phyloP scores from a whole-genome alignment of 768 basidiomycete genomes.

The Suillus clintonianus region DNA sequence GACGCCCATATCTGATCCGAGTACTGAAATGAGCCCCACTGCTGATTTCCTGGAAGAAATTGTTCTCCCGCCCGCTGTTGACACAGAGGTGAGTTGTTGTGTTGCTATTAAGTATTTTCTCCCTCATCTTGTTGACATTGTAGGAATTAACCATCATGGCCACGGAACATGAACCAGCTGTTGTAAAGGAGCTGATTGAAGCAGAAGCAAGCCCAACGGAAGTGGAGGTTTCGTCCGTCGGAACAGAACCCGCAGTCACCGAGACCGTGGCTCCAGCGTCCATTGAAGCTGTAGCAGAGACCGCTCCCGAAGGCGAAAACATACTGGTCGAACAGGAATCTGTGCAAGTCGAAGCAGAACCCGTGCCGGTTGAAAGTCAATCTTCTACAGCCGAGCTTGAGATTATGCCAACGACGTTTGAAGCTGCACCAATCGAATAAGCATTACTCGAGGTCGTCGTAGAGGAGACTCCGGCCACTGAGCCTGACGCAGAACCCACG shows the following conservation, averaged over 20 bases:
- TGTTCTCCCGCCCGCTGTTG: background rate
- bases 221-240: background rate
- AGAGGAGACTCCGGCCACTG: background rate
- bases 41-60: background rate
- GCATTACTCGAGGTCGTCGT: background rate
- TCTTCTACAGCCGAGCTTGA: background rate
- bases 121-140: background rate
- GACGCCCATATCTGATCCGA: background rate
- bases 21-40: background rate
- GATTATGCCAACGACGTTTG: background rate
- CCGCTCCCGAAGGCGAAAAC: background rate
- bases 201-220: background rate
- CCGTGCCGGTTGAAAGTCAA: too few relatives aligned
- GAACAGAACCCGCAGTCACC: background rate
- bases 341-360: background rate
- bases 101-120: background rate
- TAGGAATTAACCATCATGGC: background rate
- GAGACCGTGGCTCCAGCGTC: background rate
- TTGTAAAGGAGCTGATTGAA: conserved; percentile 1
- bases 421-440: background rate
- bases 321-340: background rate
- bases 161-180: background rate
- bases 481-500: background rate
- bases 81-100: background rate
- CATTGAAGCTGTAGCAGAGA: background rate